These are phyloP conservation scores for Paraleonurus japonicus DNA, from an alignment of 257 asterid species.

Conservation along the genomic window DNA sequence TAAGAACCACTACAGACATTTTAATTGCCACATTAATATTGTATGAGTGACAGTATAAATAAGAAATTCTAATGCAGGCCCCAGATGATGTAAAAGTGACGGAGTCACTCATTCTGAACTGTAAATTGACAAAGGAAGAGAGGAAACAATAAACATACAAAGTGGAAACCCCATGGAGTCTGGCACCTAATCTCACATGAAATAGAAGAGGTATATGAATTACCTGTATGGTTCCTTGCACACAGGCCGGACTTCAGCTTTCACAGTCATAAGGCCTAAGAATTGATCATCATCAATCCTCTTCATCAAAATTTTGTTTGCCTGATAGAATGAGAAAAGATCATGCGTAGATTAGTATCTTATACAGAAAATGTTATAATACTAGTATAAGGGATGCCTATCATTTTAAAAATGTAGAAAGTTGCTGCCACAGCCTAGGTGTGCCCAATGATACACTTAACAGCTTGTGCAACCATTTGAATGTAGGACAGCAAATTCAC, in stretches of 20 bases:
- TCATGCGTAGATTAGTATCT: constrained; percentile 6
- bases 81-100: neutral
- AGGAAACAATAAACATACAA: neutral
- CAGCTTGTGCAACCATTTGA: neutral
- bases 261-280: constrained; percentile 76
- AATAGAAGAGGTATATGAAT: constrained; percentile 8
- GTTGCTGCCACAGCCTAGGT: constrained; percentile 1
- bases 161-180: neutral
- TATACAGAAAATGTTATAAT: neutral
- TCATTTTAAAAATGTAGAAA: constrained; percentile 2
- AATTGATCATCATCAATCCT: constrained; percentile 84
- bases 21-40: constrained; percentile 7
- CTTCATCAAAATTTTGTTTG: constrained; percentile 67
- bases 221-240: constrained; percentile 94
- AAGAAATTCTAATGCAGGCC: neutral
- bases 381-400: neutral
- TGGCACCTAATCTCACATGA: constrained; percentile 2
- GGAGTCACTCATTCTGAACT: neutral
- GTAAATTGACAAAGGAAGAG: neutral
- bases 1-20: constrained; percentile 13
- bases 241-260: constrained; percentile 69
- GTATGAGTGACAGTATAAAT: neutral
- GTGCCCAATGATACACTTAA: constrained; percentile 10
- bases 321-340: constrained; percentile 45
- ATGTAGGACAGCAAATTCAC: constrained; percentile 32